Evolutionary conservation across 768 basidiomycete species (phyloP), one percentile per base, ranked within the genome.

Genomic region (Boletus pseudopeckii): DNA sequence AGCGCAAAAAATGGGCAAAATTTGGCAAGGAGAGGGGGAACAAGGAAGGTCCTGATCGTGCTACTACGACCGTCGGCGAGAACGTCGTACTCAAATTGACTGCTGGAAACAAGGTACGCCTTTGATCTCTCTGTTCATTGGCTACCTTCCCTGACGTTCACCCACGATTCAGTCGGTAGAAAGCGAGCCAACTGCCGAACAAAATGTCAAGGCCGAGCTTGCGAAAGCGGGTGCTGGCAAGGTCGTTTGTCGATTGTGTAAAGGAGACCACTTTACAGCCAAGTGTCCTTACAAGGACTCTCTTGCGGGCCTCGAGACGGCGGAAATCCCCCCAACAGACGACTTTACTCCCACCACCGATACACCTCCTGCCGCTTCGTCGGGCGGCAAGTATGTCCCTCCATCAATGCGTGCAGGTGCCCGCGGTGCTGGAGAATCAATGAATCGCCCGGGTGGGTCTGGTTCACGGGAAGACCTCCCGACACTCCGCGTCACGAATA

Each of bases 231-330:
- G 92, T 55, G 85, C 84, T 20, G 92, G 92, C 67, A 93, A 93
- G 67, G 90, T 99, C 58, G 73, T 80, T 41, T 99, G 97, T 80
- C 82, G 97, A 59, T 75, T 97, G 51, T 98, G 97, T 76, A 92
- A 96, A 68, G 97, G 96, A 48, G 90, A 89, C 59, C 97, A 98
- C 75, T 98, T 95, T 73, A 99, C 97, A 14, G 90, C 94, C 58
- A 94, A 95, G 72, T 98, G 97, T 80, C 97, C 97, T 7, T 95
- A 94, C 81, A 97, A 94, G 74, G 94, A 98, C 64, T 88, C 90
- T 9, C 81, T 99, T 14, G 86, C 85, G 10, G 88, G 83, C 4
- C 76, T 93, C 45, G 90, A 80, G 30, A 85, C 76, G 13, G 73
- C 75, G 5, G 79, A 82, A 1, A 62, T 74, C 0, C 73, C 77